A percentile compares a stretch with the other conserved stretches of the same genome.
These are phyloP conservation scores for Nothophoma quercina DNA, from an alignment of 2,329 filamentous ascomycete species.

Conservation along the genomic window DNA sequence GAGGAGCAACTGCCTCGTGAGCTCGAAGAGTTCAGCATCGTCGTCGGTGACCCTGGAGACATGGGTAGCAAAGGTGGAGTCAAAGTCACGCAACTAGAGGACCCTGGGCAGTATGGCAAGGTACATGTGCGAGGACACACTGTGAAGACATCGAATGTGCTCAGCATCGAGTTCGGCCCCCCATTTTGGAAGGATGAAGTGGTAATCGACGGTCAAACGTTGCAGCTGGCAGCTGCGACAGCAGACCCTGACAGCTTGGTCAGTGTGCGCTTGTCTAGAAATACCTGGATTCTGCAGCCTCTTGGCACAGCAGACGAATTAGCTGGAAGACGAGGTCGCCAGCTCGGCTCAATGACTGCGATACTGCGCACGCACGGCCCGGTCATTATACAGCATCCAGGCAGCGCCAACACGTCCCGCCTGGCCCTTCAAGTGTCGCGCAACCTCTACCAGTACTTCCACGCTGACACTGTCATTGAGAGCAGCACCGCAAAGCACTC, in stretches of 20 bases:
- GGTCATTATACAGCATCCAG: conserved; percentile 54
- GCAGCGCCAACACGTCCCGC: conserved; percentile 34
- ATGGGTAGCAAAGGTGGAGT: conserved; percentile 62
- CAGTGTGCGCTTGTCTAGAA: conserved; percentile 1
- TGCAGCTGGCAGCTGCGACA: conserved; percentile 14
- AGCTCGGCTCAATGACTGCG: conserved; percentile 62
- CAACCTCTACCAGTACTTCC: conserved; percentile 66
- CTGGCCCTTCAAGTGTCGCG: conserved; percentile 63
- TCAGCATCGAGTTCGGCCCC: conserved; percentile 39
- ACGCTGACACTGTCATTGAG: conserved; percentile 58
- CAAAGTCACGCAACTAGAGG: conserved; percentile 57
- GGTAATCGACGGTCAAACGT: conserved; percentile 32
- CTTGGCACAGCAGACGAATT: conserved; percentile 12
- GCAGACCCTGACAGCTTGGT: background rate
- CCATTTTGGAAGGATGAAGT: conserved; percentile 23
- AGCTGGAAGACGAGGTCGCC: conserved; percentile 53
- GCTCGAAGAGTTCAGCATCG: conserved; percentile 54
- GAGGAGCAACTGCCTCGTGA: conserved; percentile 26
- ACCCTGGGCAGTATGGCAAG: conserved; percentile 60
- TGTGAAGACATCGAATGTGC: conserved; percentile 45
- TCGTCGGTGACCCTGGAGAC: conserved; percentile 61
- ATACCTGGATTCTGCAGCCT: conserved; percentile 15
- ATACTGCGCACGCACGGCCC: conserved; percentile 58
- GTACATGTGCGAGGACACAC: conserved; percentile 50
- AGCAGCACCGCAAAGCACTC: background rate